Conservation (phyloP, 2,329 filamentous ascomycete genomes). For the Colletotrichum falcatum region DNA sequence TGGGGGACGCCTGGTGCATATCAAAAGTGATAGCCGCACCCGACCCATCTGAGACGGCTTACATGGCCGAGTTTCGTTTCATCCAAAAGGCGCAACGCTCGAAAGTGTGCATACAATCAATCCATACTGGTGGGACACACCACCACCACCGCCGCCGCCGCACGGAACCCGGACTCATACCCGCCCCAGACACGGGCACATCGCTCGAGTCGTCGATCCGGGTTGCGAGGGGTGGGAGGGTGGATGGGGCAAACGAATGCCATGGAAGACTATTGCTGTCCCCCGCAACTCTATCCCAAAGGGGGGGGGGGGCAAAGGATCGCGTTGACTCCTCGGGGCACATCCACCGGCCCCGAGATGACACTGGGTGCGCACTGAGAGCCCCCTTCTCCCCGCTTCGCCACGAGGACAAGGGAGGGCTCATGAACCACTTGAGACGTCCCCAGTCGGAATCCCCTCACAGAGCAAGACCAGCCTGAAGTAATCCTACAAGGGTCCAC, state of each 20-base stretch:
- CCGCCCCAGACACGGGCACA: neutral
- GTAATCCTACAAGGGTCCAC: slow-evolving; percentile 21
- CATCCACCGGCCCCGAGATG: neutral
- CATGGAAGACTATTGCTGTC: slow-evolving; percentile 27
- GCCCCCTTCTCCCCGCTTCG: neutral
- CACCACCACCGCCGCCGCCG: neutral
- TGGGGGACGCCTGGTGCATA: slow-evolving; percentile 7
- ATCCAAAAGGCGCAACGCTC: slow-evolving; percentile 21
- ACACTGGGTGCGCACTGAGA: neutral
- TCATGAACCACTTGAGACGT: slow-evolving; percentile 35
- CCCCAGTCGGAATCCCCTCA: slow-evolving; percentile 7
- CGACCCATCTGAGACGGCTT: slow-evolving; percentile 26
- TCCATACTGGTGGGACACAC: neutral
- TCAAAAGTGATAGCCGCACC: slow-evolving; percentile 4
- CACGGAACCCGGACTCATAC: slow-evolving; percentile 19
- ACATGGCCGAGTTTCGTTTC: slow-evolving; percentile 35
- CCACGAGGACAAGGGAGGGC: slow-evolving; percentile 3
- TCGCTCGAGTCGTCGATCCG: slow-evolving; percentile 13
- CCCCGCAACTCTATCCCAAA: slow-evolving; percentile 23
- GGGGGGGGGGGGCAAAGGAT: slow-evolving; percentile 12
- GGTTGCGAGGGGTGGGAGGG: neutral
- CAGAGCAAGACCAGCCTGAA: slow-evolving; percentile 2
- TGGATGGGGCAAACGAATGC: no score
- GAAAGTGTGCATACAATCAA: slow-evolving; percentile 10
- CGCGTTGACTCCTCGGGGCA: slow-evolving; percentile 3